Percentiles rank a stretch among this genome's conserved stretches.
Evolutionary conservation across 1,284 basidiomycete genomes (phyloP).

Genomic region (Blastosporella zonata): DNA sequence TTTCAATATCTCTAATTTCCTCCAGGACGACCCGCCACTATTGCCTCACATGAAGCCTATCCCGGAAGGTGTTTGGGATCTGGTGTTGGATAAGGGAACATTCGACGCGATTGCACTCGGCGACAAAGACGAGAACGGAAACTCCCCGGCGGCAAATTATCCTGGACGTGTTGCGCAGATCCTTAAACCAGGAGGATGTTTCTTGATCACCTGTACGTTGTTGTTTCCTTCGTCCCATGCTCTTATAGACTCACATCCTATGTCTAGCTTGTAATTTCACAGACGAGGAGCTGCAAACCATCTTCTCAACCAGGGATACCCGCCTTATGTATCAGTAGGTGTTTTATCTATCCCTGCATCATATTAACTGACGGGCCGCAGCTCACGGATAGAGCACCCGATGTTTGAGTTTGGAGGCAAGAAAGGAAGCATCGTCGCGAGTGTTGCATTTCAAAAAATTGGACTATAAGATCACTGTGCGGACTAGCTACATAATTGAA

Average conservation of each 20-base stretch:
- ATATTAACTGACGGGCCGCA: conserved; percentile 25
- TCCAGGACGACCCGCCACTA: conserved; percentile 43
- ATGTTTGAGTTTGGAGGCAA: conserved; percentile 76
- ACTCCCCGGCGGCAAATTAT: conserved; percentile 59
- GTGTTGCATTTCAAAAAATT: conserved; percentile 66
- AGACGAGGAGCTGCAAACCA: conserved; percentile 67
- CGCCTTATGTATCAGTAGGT: conserved; percentile 64
- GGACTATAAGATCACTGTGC: conserved; percentile 1
- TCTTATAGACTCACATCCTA: background rate
- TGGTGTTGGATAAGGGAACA: conserved; percentile 79
- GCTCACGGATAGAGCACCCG: conserved; percentile 69
- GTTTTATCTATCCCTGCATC: background rate
- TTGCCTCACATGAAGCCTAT: conserved; percentile 30
- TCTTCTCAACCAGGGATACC: conserved; percentile 51
- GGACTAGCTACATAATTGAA: too few relatives aligned
- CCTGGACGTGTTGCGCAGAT: conserved; percentile 56
- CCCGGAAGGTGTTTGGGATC: conserved; percentile 51
- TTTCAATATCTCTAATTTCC: conserved; percentile 61
- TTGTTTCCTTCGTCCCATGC: background rate
- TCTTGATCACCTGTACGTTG: conserved; percentile 77
- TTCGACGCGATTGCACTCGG: conserved; percentile 86
- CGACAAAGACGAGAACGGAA: conserved; percentile 54
- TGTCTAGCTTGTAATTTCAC: conserved; percentile 88
- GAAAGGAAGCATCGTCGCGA: conserved; percentile 70
- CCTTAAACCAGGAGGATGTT: conserved; percentile 66